Base-by-base conservation (phyloP, 139 green algal genomes). In the Auxenochlorella pyrenoidosa region DNA sequence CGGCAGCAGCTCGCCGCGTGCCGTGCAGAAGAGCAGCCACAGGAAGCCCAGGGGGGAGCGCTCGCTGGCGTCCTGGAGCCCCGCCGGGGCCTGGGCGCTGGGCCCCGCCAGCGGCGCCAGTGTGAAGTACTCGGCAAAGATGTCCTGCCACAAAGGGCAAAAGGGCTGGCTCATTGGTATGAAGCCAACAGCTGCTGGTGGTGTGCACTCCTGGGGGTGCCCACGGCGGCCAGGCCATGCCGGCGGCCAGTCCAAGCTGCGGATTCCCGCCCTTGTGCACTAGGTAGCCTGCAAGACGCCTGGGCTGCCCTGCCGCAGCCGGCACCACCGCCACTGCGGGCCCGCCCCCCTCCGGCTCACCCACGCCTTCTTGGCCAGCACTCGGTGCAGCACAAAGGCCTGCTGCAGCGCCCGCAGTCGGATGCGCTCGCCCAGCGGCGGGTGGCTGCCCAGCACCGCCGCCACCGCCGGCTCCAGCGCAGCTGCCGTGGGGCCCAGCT, bases 1-100 rank as follows among this genome's bases (percentile, higher is more conserved):
- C 13, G 85, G 85, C 54, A 93, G 88, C 66, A 93, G 87, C 54
- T 73, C 43, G 21, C 75, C 78, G 79, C 89, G 87, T n/a, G 88
- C 87, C 21, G 71, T 72, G 16, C 90, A 41, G 75, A 91, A 93
- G 18, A 93, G 76, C 75, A 88, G 80, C 90, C 90, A 93, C 36
- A 75, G 34, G 54, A 87, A 82, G 54, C 38, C 83, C 16, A 87
- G 38, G 4, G 83, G 43, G 24, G 71, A 63, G 8, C 10, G 51
- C 36, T 40, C 26, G 32, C 30, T 24, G 41, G 1, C 41, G 1
- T 28, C n/a, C 34, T 44, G 18, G n/a, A 13, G 21, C 34, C 10
- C 15, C 54, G 54, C 10, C 54, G 16, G 54, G 54, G 28, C 63
- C 63, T n/a, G n/a, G n/a, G n/a, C n/a, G n/a, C n/a, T n/a, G n/a